Percentiles rank a stretch among this genome's conserved stretches.
Conservation (phyloP, 768 basidiomycete genomes). For the Tulasnella sp. region DNA sequence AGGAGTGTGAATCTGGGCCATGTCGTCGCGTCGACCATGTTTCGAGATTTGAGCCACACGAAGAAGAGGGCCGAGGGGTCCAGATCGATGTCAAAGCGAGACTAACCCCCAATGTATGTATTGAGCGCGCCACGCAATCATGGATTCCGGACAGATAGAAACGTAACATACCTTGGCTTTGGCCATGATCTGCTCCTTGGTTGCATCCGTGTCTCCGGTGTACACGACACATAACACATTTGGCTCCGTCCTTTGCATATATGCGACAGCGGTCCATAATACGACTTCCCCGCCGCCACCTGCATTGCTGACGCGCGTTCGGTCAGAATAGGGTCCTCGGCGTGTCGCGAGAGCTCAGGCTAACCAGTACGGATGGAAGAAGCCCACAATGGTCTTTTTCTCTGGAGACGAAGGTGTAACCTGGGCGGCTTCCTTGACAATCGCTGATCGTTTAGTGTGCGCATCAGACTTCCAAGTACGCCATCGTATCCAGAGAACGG, state of each 20-base stretch:
- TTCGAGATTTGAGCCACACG: constrained; percentile 62
- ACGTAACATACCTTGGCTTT: constrained; percentile 57
- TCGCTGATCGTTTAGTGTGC: background rate
- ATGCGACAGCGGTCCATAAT: constrained; percentile 79
- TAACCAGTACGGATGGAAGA: constrained; percentile 96
- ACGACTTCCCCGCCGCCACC: constrained; percentile 96
- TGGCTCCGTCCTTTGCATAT: constrained; percentile 56
- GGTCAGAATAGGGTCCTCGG: constrained; percentile 5
- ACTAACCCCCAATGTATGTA: constrained; percentile 32
- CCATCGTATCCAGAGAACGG: background rate
- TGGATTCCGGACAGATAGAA: background rate
- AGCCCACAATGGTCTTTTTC: constrained; percentile 45
- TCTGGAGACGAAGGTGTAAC: background rate
- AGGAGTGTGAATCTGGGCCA: constrained; percentile 90
- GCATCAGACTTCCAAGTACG: background rate
- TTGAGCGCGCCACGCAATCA: no score
- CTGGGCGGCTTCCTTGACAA: background rate
- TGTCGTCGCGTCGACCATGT: constrained; percentile 64
- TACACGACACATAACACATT: constrained; percentile 71
- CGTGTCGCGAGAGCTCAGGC: constrained; percentile 19
- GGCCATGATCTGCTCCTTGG: constrained; percentile 66
- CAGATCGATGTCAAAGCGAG: constrained; percentile 70
- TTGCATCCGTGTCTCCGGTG: constrained; percentile 73
- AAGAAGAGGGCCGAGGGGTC: constrained; percentile 60
- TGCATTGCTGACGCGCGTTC: constrained; percentile 55